Percentiles rank a stretch among this genome's conserved stretches.
Conservation (phyloP, 2,329 filamentous ascomycete genomes). For the Aspergillus tubingensis region DNA sequence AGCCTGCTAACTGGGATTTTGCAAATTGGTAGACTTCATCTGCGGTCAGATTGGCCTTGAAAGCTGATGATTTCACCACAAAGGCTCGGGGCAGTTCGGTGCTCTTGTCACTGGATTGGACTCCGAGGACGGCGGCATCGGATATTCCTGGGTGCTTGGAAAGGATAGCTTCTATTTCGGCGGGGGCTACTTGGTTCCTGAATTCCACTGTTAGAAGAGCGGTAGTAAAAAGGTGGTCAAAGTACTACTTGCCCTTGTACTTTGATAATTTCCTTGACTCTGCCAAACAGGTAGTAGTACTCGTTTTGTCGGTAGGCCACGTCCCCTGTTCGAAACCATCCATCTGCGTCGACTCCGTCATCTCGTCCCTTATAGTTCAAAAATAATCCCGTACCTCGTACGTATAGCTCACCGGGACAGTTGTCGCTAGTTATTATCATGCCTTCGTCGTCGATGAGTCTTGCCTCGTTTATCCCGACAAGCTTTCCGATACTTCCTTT, state of each 20-base stretch:
- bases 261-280: slow-evolving; percentile 41
- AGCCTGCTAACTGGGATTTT: slow-evolving; percentile 38
- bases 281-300: slow-evolving; percentile 32
- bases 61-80: slow-evolving; percentile 30
- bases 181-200: slow-evolving; percentile 44
- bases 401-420: neutral
- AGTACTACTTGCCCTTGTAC: slow-evolving; percentile 30
- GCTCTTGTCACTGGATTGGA: slow-evolving; percentile 26
- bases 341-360: slow-evolving; percentile 26
- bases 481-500: slow-evolving; percentile 47
- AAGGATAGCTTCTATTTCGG: slow-evolving; percentile 45
- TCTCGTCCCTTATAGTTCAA: slow-evolving; percentile 29
- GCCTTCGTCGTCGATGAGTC: slow-evolving; percentile 26
- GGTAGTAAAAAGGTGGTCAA: neutral
- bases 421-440: neutral
- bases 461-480: slow-evolving; percentile 27
- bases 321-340: slow-evolving; percentile 40
- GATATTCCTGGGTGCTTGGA: slow-evolving; percentile 40
- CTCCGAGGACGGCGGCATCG: slow-evolving; percentile 46
- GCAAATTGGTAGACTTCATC: slow-evolving; percentile 41
- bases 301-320: slow-evolving; percentile 25
- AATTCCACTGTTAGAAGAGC: neutral
- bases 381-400: slow-evolving; percentile 11
- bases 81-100: slow-evolving; percentile 43
- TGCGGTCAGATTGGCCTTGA: slow-evolving; percentile 23